Percentiles rank a stretch among this genome's conserved stretches.
These are phyloP conservation scores for Tulasnella sp. DNA, from an alignment of 768 basidiomycete genomes.

Conservation along the genomic window DNA sequence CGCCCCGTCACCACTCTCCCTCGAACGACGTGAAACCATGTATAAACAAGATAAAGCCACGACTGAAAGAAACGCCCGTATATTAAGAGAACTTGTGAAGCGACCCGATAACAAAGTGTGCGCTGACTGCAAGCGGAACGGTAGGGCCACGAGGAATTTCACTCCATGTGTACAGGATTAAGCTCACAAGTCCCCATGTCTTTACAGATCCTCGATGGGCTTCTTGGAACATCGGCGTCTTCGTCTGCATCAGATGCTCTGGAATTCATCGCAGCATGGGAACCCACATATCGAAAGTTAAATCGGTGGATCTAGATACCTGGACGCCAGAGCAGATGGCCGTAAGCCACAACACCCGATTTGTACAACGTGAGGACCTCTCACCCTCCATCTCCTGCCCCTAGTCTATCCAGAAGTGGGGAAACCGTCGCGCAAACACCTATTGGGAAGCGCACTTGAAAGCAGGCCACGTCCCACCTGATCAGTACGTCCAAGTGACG, in stretches of 20 bases:
- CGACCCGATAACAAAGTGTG: slow-evolving; percentile 89
- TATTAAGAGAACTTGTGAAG: slow-evolving; percentile 83
- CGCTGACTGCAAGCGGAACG: slow-evolving; percentile 95
- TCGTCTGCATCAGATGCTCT: slow-evolving; percentile 94
- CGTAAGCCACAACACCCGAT: slow-evolving; percentile 44
- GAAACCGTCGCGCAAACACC: slow-evolving; percentile 83
- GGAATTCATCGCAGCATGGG: slow-evolving; percentile 98
- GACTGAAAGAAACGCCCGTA: slow-evolving; percentile 71
- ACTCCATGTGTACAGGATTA: not conserved
- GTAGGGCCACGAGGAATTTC: slow-evolving; percentile 46
- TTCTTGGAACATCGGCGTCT: slow-evolving; percentile 93
- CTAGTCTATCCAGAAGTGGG: slow-evolving; percentile 88
- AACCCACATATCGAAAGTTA: slow-evolving; percentile 95
- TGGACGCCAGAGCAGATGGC: slow-evolving; percentile 99
- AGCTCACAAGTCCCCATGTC: not conserved
- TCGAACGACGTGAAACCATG: slow-evolving; percentile 25
- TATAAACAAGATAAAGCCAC: slow-evolving; percentile 73
- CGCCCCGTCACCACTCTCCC: not conserved
- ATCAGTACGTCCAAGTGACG: slow-evolving; percentile 65
- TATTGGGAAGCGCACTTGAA: slow-evolving; percentile 98
- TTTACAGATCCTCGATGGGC: slow-evolving; percentile 91
- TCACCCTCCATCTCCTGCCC: not conserved
- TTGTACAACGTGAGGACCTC: slow-evolving; percentile 5
- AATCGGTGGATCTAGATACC: slow-evolving; percentile 93
- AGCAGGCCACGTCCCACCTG: slow-evolving; percentile 83